These are phyloP conservation scores for Acanthamoeba quina DNA, from an alignment of 208 protist species.

Conservation along the genomic window DNA sequence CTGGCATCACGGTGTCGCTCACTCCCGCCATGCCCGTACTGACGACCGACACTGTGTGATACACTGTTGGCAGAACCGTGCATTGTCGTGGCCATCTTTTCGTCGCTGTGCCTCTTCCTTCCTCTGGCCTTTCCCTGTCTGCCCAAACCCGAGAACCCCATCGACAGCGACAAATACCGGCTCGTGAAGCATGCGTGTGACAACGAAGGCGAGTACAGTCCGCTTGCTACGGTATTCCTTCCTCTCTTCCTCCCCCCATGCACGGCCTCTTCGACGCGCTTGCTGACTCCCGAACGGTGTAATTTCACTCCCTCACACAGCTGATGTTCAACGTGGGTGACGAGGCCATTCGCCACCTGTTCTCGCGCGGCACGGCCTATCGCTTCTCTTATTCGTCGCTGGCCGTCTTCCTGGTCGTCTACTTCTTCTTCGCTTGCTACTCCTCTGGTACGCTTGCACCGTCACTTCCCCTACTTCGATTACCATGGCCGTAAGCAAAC, in stretches of 20 bases:
- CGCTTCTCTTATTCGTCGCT: conserved; percentile 90
- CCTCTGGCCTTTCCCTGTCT: conserved; percentile 80
- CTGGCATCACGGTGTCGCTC: conserved; percentile 32
- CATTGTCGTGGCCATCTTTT: conserved; percentile 87
- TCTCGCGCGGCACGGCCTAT: conserved; percentile 91
- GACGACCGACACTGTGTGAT: background rate
- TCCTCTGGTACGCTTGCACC: conserved; percentile 10
- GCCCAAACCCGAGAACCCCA: conserved; percentile 78
- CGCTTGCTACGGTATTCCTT: conserved; percentile 88
- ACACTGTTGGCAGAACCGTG: conserved; percentile 80
- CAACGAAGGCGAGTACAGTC: conserved; percentile 87
- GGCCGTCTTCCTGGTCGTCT: conserved; percentile 91
- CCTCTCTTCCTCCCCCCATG: background rate
- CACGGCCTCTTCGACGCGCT: background rate
- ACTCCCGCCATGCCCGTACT: conserved; percentile 41
- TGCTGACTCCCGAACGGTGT: background rate
- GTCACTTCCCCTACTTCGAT: background rate
- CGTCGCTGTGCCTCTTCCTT: conserved; percentile 84
- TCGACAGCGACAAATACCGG: conserved; percentile 50
- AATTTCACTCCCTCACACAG: background rate
- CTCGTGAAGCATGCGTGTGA: conserved; percentile 87
- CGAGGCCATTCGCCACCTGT: conserved; percentile 93
- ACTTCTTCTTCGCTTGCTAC: conserved; percentile 91
- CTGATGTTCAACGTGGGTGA: conserved; percentile 91
- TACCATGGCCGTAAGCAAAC: background rate